These are phyloP conservation scores for Pseudogymnoascus sp. DNA, from an alignment of 2,329 filamentous ascomycete genomes.

Conservation along the genomic window DNA sequence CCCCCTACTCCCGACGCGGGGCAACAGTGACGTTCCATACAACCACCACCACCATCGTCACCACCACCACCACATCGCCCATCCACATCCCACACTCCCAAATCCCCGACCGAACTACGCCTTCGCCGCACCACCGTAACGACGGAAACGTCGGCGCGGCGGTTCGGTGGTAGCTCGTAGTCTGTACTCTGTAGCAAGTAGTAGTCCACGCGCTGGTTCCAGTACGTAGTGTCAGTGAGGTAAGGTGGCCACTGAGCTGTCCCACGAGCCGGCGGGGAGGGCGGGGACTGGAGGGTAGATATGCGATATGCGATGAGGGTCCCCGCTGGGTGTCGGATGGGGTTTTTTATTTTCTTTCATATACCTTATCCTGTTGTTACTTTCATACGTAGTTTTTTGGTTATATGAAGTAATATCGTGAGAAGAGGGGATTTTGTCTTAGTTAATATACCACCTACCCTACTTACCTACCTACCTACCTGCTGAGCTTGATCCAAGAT, in stretches of 20 bases:
- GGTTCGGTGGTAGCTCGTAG: background rate
- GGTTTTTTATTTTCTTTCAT: background rate
- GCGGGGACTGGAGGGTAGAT: background rate
- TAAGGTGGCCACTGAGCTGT: background rate
- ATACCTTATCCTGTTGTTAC: background rate
- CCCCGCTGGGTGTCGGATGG: background rate
- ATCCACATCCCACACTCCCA: background rate
- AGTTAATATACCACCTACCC: background rate
- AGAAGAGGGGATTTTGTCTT: background rate
- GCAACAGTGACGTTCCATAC: conserved; percentile 6
- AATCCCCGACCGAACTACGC: background rate
- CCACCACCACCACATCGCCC: background rate
- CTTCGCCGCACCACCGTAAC: background rate
- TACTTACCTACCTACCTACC: background rate
- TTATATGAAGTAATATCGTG: background rate
- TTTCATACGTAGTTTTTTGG: background rate
- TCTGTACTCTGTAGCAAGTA: too few species aligned
- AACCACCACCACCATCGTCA: background rate
- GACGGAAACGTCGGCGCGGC: background rate
- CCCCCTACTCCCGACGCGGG: background rate
- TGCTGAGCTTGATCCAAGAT: background rate
- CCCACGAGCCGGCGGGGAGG: background rate
- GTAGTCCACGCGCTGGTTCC: background rate
- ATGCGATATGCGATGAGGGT: background rate
- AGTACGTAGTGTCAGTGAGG: background rate